Conservation (phyloP, 331 rosid species). For the Dryas integrifolia region DNA sequence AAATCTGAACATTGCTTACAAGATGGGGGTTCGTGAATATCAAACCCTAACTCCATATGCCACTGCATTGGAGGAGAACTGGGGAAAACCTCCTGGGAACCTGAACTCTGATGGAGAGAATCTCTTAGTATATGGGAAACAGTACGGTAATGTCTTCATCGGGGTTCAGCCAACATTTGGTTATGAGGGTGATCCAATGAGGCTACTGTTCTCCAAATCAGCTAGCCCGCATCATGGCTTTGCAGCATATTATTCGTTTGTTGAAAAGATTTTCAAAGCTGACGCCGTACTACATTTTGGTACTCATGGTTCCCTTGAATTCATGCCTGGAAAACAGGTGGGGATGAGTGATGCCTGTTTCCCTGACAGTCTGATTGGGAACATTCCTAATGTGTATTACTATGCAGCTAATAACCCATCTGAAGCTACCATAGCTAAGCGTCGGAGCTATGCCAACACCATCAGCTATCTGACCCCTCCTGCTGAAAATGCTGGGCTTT, state of each 20-base stretch:
- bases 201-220: conserved; percentile 94
- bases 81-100: conserved; percentile 98
- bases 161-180: conserved; percentile 98
- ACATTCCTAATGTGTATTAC: conserved; percentile 86
- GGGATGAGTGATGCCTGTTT: conserved; percentile 98
- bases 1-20: conserved; percentile 81
- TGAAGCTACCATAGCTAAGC: conserved; percentile 94
- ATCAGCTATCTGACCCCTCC: conserved; percentile 98
- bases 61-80: conserved; percentile 75
- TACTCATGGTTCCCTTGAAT: conserved; percentile 95
- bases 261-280: conserved; percentile 89
- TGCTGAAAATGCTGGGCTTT: conserved; percentile 97
- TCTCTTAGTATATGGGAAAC: conserved; percentile 84
- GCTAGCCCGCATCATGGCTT: conserved; percentile 99
- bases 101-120: conserved; percentile 94
- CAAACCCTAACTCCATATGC: conserved; percentile 79
- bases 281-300: conserved; percentile 98
- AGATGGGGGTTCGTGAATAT: conserved; percentile 85
- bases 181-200: conserved; percentile 97
- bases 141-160: conserved; percentile 82
- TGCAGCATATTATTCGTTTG: conserved; percentile 90
- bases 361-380: conserved; percentile 94
- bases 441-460: conserved; percentile 94
- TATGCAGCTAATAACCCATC: conserved; percentile 98
- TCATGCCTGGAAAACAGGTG: conserved; percentile 99